These are phyloP conservation scores for Aplosporella prunicola DNA, from an alignment of 2,329 filamentous ascomycete species.

Conservation along the genomic window DNA sequence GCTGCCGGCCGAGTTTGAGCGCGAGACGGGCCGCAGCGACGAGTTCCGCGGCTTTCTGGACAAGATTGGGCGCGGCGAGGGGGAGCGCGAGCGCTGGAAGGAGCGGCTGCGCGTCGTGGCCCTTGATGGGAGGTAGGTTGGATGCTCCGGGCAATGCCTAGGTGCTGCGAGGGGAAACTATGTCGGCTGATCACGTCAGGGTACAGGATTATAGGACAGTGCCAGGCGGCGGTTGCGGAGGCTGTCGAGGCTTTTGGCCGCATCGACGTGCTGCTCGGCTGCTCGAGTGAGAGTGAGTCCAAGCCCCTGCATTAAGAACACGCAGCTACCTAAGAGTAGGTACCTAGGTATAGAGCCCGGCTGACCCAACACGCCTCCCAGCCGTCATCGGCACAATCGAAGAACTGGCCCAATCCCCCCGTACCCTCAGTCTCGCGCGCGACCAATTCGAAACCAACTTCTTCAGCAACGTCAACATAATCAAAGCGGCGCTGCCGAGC, in stretches of 20 bases:
- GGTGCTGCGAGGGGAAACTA: no score
- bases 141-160: no score
- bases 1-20: slow-evolving; percentile 65
- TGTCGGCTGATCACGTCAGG: no score
- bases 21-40: slow-evolving; percentile 56
- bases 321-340: slow-evolving; percentile 11
- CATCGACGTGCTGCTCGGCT: slow-evolving; percentile 84
- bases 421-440: slow-evolving; percentile 68
- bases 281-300: slow-evolving; percentile 76
- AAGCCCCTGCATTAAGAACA: no score
- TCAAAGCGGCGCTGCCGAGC: slow-evolving; percentile 74
- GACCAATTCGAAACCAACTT: slow-evolving; percentile 94
- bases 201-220: slow-evolving; percentile 55
- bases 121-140: slow-evolving; percentile 44
- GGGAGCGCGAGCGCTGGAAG: slow-evolving; percentile 67
- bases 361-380: no score
- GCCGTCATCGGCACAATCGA: slow-evolving; percentile 85
- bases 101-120: slow-evolving; percentile 60
- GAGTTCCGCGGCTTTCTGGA: slow-evolving; percentile 74
- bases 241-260: slow-evolving; percentile 74
- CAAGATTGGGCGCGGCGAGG: slow-evolving; percentile 36
- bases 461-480: slow-evolving; percentile 92
- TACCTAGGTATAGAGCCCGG: background rate
- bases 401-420: slow-evolving; percentile 65
- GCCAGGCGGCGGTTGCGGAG: slow-evolving; percentile 78